These are phyloP conservation scores for Periconia digitata DNA, from an alignment of 2,329 filamentous ascomycete species.

Conservation along the genomic window DNA sequence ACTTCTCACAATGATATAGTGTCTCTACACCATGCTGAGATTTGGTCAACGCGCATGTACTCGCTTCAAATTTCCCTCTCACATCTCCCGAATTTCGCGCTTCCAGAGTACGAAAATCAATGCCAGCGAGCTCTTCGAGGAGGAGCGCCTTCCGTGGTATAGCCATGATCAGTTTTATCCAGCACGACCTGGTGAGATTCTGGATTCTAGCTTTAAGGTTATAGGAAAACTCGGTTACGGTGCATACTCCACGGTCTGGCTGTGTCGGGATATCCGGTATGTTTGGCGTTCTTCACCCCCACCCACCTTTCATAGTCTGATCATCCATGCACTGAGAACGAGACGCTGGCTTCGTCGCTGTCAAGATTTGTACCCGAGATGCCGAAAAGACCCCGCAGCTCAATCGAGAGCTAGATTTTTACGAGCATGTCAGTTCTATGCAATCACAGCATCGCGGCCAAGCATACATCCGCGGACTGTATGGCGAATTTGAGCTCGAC, in stretches of 20 bases:
- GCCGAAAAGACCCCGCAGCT: slow-evolving; percentile 11
- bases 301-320: slow-evolving; percentile 19
- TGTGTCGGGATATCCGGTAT: slow-evolving; percentile 26
- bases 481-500: slow-evolving; percentile 20
- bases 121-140: slow-evolving; percentile 22
- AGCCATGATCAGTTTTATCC: slow-evolving; percentile 26
- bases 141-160: slow-evolving; percentile 23
- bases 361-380: slow-evolving; percentile 25
- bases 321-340: slow-evolving; percentile 17
- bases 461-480: slow-evolving; percentile 22
- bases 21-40: slow-evolving; percentile 22
- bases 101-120: slow-evolving; percentile 20
- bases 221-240: slow-evolving; percentile 31
- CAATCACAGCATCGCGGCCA: slow-evolving; percentile 23
- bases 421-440: slow-evolving; percentile 28
- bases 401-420: slow-evolving; percentile 26
- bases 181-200: slow-evolving; percentile 21
- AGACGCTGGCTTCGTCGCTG: slow-evolving; percentile 19
- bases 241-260: slow-evolving; percentile 29
- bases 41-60: slow-evolving; percentile 23
- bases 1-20: slow-evolving; percentile 20
- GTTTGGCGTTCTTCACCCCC: slow-evolving; percentile 18
- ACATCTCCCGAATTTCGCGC: slow-evolving; percentile 20
- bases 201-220: slow-evolving; percentile 25
- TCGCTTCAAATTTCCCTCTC: slow-evolving; percentile 21